Evolutionary conservation across 2,329 filamentous ascomycete species (phyloP).

Genomic region (Fusarium ramigenum): DNA sequence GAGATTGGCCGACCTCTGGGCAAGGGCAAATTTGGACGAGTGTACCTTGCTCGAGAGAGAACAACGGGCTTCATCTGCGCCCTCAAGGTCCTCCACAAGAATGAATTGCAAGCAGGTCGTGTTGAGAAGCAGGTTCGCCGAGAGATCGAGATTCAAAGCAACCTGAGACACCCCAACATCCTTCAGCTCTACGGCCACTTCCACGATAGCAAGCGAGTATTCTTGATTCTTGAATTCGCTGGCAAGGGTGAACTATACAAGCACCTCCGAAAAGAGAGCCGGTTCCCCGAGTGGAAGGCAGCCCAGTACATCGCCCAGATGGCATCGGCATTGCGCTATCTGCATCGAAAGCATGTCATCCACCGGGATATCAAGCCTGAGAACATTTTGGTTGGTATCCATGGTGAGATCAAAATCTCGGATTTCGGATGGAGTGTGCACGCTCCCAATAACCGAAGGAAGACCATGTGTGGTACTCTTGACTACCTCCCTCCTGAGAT

Average conservation of each 20-base stretch:
- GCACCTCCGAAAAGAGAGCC: constrained; percentile 78
- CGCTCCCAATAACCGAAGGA: constrained; percentile 90
- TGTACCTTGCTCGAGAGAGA: constrained; percentile 84
- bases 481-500: constrained; percentile 99
- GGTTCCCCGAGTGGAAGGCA: constrained; percentile 86
- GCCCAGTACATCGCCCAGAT: constrained; percentile 90
- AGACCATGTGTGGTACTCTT: constrained; percentile 96
- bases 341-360: constrained; percentile 97
- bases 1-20: constrained; percentile 88
- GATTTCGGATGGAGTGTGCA: constrained; percentile 99
- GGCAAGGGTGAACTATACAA: constrained; percentile 89
- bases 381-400: constrained; percentile 94
- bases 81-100: constrained; percentile 86
- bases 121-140: constrained; percentile 88
- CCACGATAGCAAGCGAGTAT: constrained; percentile 87
- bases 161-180: constrained; percentile 86
- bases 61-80: constrained; percentile 84
- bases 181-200: constrained; percentile 86
- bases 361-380: constrained; percentile 98
- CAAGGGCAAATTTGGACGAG: constrained; percentile 88
- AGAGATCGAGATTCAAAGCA: constrained; percentile 89
- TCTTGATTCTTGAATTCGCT: constrained; percentile 87
- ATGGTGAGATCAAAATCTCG: constrained; percentile 98
- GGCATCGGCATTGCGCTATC: constrained; percentile 84
- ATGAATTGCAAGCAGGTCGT: constrained; percentile 76